Conservation (phyloP, 495 filamentous ascomycete species). For the Lophium mytilinum region DNA sequence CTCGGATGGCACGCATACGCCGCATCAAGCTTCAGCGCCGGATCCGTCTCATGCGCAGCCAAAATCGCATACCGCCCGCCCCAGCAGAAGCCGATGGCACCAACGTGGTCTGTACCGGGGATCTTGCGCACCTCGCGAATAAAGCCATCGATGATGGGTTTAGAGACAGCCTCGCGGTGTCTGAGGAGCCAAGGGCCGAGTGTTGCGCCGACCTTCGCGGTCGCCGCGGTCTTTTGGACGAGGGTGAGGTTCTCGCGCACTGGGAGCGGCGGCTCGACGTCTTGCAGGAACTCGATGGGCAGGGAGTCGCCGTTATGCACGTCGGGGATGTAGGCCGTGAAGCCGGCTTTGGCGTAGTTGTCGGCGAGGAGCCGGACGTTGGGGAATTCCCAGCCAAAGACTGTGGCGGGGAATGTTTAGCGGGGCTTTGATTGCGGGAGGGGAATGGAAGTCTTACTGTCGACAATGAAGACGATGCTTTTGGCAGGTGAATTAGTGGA, state of each 20-base stretch:
- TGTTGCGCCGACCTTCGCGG: conserved; percentile 25
- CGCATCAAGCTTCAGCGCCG: conserved; percentile 22
- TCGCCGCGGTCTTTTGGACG: conserved; percentile 15
- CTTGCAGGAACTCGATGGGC: conserved; percentile 21
- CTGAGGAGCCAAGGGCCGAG: conserved; percentile 26
- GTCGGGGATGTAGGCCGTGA: conserved; percentile 29
- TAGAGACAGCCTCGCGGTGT: conserved; percentile 27
- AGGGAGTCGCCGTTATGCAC: conserved; percentile 28
- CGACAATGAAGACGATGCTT: conserved; percentile 24
- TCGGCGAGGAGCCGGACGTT: conserved; percentile 30
- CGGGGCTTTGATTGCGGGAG: neutral
- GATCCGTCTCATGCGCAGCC: conserved; percentile 8
- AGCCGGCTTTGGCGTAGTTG: conserved; percentile 25
- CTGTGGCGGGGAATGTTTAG: neutral
- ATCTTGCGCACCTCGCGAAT: conserved; percentile 24
- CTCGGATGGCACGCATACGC: conserved; percentile 28
- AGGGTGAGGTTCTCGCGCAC: conserved; percentile 19
- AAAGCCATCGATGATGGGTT: conserved; percentile 29
- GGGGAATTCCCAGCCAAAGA: conserved; percentile 27
- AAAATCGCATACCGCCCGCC: conserved; percentile 30
- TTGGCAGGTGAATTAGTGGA: conserved; percentile 16
- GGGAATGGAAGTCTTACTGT: conserved; percentile 12
- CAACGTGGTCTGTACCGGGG: conserved; percentile 30
- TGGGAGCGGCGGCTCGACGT: conserved; percentile 27
- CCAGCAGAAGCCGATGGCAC: conserved; percentile 32